Base-by-base conservation (phyloP, 129 eudicot species). In the Saposhnikovia divaricata region DNA sequence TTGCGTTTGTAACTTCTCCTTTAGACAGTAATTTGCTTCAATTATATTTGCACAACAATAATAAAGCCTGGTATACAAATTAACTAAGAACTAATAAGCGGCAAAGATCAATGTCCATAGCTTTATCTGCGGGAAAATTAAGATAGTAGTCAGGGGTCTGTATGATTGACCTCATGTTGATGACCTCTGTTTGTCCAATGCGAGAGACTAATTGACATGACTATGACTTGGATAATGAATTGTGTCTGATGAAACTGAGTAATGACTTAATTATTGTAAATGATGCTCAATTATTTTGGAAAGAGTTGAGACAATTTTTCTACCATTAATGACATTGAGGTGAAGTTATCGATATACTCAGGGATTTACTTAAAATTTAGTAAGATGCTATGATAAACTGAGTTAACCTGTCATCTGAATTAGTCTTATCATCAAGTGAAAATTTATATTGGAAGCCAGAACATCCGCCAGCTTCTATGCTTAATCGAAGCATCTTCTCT, bases 401-500 rank as follows among this genome's bases (percentile, higher is more conserved):
- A 44, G 53, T 69, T 77, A 68, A 95, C 99, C 98, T 92, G 91
- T 96, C 99, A 83, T 96, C 98, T 39, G 80, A 27, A 72, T 86
- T 87, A 73, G 90, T 81, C 81, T 89, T 90, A 76, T 96, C 95
- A 79, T 96, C 99, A 78, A 96, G 93, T 31, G 87, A 74, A 40
- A 96, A 96, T 65, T 87, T 91, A 86, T 96, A 96, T 40, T 96
- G 99, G 83, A 96, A 96, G 9, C 99, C 99, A 50, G 99, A 96
- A 81, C 99, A 96, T 57, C 99, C 99, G 50, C 99, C 99, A 70
- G 99, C 98, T 80, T 96, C 99, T 76, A 96, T 91, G 73, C 99
- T 90, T 85, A 96, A 80, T 14, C 99, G 97, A 82, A 96, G 92
- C 89, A 92, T 47, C 81, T 90, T 96, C 78, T 76, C 88, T 55